Base-by-base conservation (phyloP, 371 early-diverging fungal genomes). In the Fennellomyces sp. region DNA sequence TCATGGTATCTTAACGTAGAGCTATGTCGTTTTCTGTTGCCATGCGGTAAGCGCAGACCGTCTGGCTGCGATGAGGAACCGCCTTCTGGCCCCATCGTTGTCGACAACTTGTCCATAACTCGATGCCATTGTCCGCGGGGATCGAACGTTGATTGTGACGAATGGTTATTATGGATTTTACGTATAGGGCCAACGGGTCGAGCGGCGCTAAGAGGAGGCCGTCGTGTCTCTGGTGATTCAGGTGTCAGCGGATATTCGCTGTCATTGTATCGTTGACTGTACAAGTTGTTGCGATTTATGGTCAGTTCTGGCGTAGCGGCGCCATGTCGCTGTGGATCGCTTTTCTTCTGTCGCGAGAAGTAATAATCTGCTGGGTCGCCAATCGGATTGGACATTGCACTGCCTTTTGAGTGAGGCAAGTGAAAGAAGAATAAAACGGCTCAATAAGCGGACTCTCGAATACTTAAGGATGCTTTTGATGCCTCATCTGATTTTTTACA, bases 281-380 rank as follows among this genome's bases (percentile, higher is more conserved):
- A 17, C 17, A 53, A 17, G 21, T 23, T 33, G 36, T 23, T n/a
- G 12, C 10, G 57, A 56, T 56, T 27, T n/a, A 47, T 56, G 30
- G 57, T 56, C 21, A 31, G 10, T 29, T 50, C 51, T 28, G 51
- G 51, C 26, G 49, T 25, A 45, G 7, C 17, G 45, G n/a, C 13
- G 35, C 35, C 35, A 33, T 45, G 45, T 45, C 5, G 27, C 45
- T 45, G 45, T 45, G 11, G 21, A 2, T 45, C 45, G 21, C 23
- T 45, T 12, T 23, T 45, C 7, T 25, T 17, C 21, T 57, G 56
- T 12, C 28, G 52, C 15, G 28, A 19, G 41, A 45, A 39, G 8
- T 52, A 77, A 41, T 72, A 73, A 25, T 69, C 74, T 27, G 72
- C 69, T 31, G 66, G 56, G 30, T 73, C 78, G 57, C 69, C 66